A percentile compares a stretch with the other conserved stretches of the same genome.
phyloP scores from a whole-genome alignment of 1,284 basidiomycete species.

The Ceratobasidium sp. region DNA sequence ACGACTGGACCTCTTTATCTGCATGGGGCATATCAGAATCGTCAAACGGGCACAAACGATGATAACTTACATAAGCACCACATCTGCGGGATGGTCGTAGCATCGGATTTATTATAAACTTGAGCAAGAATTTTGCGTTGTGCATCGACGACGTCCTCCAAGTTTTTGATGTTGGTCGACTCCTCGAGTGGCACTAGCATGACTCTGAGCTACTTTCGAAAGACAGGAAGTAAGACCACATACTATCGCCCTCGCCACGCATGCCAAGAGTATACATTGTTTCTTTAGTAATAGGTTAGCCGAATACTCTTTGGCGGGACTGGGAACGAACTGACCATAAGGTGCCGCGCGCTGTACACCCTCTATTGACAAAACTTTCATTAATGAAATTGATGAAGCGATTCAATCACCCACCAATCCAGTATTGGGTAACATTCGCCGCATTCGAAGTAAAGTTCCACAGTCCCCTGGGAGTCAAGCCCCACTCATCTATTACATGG shows the following conservation, averaged over 20 bases:
- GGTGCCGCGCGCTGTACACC: conserved; percentile 68
- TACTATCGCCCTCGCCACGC: conserved; percentile 72
- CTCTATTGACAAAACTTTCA: conserved; percentile 52
- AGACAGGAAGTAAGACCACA: conserved; percentile 50
- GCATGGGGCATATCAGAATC: neutral
- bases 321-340: conserved; percentile 53
- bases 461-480: conserved; percentile 64
- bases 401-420: conserved; percentile 54
- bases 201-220: conserved; percentile 6
- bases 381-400: neutral
- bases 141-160: conserved; percentile 69
- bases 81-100: conserved; percentile 70
- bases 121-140: conserved; percentile 72
- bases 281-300: conserved; percentile 55
- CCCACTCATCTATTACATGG: conserved; percentile 64
- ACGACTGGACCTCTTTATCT: conserved; percentile 74
- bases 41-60: conserved; percentile 49
- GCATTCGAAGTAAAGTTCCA: conserved; percentile 73
- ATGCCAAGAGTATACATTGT: conserved; percentile 74
- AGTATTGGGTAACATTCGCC: conserved; percentile 69
- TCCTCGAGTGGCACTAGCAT: conserved; percentile 65
- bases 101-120: conserved; percentile 65
- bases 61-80: conserved; percentile 69
- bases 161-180: conserved; percentile 63
- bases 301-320: neutral